Conservation (phyloP, 2,329 filamentous ascomycete genomes). For the Arthrobotrys sphaeroides region DNA sequence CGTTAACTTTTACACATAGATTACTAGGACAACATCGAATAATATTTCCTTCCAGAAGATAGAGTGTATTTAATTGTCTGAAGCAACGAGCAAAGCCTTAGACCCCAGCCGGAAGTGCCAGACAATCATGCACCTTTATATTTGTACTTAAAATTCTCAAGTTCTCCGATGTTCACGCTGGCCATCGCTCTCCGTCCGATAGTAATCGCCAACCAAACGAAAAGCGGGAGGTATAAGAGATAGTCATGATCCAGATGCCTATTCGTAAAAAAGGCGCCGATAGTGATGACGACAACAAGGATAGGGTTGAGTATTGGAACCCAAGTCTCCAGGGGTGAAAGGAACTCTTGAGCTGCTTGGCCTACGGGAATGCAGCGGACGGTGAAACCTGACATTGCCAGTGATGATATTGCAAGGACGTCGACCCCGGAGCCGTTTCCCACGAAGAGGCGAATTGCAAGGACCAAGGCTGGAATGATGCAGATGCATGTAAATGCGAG, state of each 20-base stretch:
- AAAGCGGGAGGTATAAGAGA: conserved; percentile 29
- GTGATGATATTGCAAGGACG: conserved; percentile 41
- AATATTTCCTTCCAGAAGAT: background rate
- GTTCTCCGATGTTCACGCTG: conserved; percentile 30
- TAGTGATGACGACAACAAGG: conserved; percentile 36
- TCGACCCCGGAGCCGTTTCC: conserved; percentile 38
- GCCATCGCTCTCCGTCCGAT: conserved; percentile 43
- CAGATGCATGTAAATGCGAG: conserved; percentile 50
- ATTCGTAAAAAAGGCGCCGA: conserved; percentile 30
- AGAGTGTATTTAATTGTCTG: background rate
- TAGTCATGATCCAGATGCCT: conserved; percentile 36
- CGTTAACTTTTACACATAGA: background rate
- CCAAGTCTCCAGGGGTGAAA: conserved; percentile 37
- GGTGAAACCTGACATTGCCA: conserved; percentile 47
- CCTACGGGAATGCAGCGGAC: conserved; percentile 30
- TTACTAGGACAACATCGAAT: background rate
- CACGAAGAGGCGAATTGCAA: conserved; percentile 9
- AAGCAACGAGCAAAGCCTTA: background rate
- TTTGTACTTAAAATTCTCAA: conserved; percentile 52
- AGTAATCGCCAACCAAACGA: conserved; percentile 26
- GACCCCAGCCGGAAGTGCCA: background rate
- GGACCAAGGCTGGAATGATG: conserved; percentile 11
- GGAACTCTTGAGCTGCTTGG: conserved; percentile 24
- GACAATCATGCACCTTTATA: conserved; percentile 48
- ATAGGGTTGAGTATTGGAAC: conserved; percentile 45